Conservation (phyloP, 176 grass and related monocot species). For the Alloteropsis semialata region DNA sequence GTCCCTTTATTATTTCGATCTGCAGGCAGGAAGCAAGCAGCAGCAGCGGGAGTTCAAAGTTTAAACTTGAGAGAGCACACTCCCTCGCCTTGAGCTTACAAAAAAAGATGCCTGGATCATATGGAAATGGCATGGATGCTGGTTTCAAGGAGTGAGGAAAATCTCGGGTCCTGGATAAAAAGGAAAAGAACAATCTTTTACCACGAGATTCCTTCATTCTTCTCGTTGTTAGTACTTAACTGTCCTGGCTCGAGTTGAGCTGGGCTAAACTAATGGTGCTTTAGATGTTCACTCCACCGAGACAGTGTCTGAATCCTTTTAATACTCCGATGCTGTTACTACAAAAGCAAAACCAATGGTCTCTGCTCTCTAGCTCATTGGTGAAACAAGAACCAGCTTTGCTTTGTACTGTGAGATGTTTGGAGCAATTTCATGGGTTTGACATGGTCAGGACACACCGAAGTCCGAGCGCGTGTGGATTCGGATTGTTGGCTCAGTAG, state of each 20-base stretch:
- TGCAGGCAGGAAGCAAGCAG: no score
- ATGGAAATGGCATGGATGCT: background rate
- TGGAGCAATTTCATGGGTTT: background rate
- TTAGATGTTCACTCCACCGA: constrained; percentile 2
- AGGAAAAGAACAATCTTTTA: constrained; percentile 31
- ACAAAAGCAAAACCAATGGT: background rate
- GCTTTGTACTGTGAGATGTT: background rate
- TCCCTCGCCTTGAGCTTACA: constrained; percentile 18
- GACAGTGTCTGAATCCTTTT: background rate
- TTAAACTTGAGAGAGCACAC: background rate
- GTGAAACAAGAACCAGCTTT: background rate
- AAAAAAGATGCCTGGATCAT: constrained; percentile 28
- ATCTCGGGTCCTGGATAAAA: background rate
- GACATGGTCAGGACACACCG: background rate
- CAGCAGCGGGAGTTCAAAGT: no score
- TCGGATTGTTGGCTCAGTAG: background rate
- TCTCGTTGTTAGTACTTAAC: constrained; percentile 39
- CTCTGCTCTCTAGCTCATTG: background rate
- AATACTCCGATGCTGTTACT: background rate
- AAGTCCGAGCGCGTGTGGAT: background rate
- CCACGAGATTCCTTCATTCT: constrained; percentile 48
- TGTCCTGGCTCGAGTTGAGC: background rate
- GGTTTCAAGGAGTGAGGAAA: background rate
- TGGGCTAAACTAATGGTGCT: constrained; percentile 20
- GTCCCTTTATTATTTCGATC: no score